phyloP scores from a whole-genome alignment of 2,329 filamentous ascomycete genomes.

The Fusarium liriodendri region DNA sequence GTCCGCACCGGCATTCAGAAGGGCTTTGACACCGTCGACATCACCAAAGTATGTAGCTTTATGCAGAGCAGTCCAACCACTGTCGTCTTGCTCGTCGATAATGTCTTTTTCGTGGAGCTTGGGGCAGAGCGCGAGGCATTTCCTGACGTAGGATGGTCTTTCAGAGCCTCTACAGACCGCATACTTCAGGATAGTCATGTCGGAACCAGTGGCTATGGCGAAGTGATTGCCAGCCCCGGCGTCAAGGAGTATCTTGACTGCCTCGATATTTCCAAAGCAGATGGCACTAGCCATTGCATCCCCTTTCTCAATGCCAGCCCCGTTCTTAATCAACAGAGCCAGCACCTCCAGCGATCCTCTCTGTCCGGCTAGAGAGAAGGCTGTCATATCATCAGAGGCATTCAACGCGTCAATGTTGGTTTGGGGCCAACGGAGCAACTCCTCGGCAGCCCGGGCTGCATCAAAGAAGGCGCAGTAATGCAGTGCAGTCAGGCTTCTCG shows the following conservation, averaged over 20 bases:
- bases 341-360: neutral
- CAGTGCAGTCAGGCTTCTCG: neutral
- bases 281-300: neutral
- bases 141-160: neutral
- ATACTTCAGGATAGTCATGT: neutral
- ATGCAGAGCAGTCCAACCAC: neutral
- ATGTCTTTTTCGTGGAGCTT: neutral
- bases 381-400: neutral
- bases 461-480: neutral
- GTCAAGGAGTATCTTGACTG: neutral
- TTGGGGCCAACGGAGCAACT: neutral
- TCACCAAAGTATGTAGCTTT: neutral
- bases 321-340: neutral
- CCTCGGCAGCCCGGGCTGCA: neutral
- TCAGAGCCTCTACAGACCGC: neutral
- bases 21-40: neutral
- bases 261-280: neutral
- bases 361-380: neutral
- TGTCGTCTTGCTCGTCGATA: neutral
- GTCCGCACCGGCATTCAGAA: neutral
- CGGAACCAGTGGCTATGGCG: neutral
- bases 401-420: neutral
- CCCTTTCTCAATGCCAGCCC: neutral
- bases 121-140: neutral
- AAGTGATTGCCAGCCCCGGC: neutral